Percentiles rank a stretch among this genome's conserved stretches.
Conservation (phyloP, 2,329 filamentous ascomycete genomes). For the Penicillium decumbens region DNA sequence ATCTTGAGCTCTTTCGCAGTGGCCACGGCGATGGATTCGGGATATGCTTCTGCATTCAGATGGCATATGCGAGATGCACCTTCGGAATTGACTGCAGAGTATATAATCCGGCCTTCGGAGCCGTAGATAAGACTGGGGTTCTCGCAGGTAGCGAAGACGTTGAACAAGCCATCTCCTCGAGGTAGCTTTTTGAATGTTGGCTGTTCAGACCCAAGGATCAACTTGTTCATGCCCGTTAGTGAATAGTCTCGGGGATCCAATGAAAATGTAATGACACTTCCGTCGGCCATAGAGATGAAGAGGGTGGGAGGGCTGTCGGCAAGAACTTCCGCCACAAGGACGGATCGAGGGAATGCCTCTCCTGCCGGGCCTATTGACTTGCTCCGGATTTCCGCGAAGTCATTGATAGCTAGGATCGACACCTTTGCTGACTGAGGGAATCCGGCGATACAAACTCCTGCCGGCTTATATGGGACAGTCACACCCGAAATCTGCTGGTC, state of each 20-base stretch:
- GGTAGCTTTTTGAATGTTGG: slow-evolving; percentile 76
- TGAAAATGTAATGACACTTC: slow-evolving; percentile 78
- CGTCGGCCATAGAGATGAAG: slow-evolving; percentile 87
- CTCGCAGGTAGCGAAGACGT: slow-evolving; percentile 89
- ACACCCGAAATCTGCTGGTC: slow-evolving; percentile 82
- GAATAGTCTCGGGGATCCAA: slow-evolving; percentile 59
- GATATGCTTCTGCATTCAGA: slow-evolving; percentile 77
- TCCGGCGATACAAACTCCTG: slow-evolving; percentile 69
- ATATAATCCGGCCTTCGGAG: slow-evolving; percentile 79
- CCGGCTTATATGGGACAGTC: slow-evolving; percentile 62
- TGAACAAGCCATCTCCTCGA: slow-evolving; percentile 61
- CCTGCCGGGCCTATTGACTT: slow-evolving; percentile 62
- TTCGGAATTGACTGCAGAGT: slow-evolving; percentile 88
- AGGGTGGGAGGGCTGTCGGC: slow-evolving; percentile 64
- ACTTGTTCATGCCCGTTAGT: slow-evolving; percentile 70
- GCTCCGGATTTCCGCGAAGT: slow-evolving; percentile 61
- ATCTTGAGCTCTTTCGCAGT: slow-evolving; percentile 73
- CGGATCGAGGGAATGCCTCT: slow-evolving; percentile 74
- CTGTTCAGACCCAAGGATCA: slow-evolving; percentile 79
- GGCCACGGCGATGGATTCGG: slow-evolving; percentile 73
- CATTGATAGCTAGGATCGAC: slow-evolving; percentile 65
- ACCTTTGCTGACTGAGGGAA: slow-evolving; percentile 83
- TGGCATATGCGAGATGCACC: slow-evolving; percentile 75
- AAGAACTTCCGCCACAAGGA: slow-evolving; percentile 74
- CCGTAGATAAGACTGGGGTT: slow-evolving; percentile 92